Base-by-base conservation (phyloP, 164 flowering plant species). In the Paratinospora sagittata region DNA sequence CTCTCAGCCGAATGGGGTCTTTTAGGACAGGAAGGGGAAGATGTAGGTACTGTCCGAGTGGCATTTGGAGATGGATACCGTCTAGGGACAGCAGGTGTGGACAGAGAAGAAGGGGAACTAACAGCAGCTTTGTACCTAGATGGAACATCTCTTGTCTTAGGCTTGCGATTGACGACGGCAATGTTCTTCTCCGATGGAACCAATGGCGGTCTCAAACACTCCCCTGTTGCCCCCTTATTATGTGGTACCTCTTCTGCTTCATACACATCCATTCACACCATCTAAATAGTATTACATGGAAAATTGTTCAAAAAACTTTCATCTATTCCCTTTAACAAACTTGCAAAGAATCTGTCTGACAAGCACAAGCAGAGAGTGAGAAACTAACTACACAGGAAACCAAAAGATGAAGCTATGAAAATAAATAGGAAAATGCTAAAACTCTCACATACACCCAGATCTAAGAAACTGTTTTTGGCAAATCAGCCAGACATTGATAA, bases 1-100 rank as follows among this genome's bases (percentile, higher is more conserved):
- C 97, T 82, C 74, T 91, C 99, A 0, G 89, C 92, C 3, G 99
- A 91, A 65, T 79, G 77, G 45, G 99, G 79, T 76, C 99, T 84
- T 75, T 88, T 91, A 14, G 83, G 76, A 10, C 60, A 79, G 41
- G 72, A 75, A 62, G 74, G 78, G 65, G 86, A 69, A 14, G 83
- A 41, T 7, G 78, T 16, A 73, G 79, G 62, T 19, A 52, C 34
- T 41, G 90, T 70, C 65, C 91, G 81, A 8, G 88, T 47, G 55
- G 80, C 47, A 71, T 33, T 83, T 3, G 99, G 97, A 23, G 99
- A 91, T 58, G 86, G 79, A 72, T 79, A 81, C 14, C 99, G 84
- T 75, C 89, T 82, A 11, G 85, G 52, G 72, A 27, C 75, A 74
- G 78, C 55, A 62, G 86, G 70, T 3, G 84, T 71, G 14, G 91